Percentiles rank a stretch among this genome's conserved stretches.
Conservation (phyloP, 2,329 filamentous ascomycete genomes). For the Fusarium odoratissimum region DNA sequence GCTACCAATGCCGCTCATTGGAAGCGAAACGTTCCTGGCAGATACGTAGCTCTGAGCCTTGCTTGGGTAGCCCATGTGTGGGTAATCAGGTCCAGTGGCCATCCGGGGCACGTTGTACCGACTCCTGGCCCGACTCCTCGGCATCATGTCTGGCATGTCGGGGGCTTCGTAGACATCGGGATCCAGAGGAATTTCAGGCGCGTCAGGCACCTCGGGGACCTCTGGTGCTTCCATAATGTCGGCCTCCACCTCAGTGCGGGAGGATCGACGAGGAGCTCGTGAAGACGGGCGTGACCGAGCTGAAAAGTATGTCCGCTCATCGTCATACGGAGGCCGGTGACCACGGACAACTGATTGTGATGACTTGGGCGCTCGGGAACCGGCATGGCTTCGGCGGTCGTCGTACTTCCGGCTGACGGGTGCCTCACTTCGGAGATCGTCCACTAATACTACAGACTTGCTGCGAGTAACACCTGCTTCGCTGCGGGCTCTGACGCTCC, state of each 20-base stretch:
- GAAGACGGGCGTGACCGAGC: conserved; percentile 49
- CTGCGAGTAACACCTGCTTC: conserved; percentile 44
- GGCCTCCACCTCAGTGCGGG: conserved; percentile 43
- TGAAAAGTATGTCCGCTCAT: conserved; percentile 59
- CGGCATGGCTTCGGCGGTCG: conserved; percentile 56
- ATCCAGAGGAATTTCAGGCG: conserved; percentile 29
- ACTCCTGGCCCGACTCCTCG: conserved; percentile 48
- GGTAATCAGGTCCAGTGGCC: conserved; percentile 31
- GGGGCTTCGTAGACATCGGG: conserved; percentile 31
- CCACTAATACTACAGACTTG: conserved; percentile 50
- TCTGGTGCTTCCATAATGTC: conserved; percentile 44
- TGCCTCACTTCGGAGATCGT: conserved; percentile 58
- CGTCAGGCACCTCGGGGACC: conserved; percentile 36
- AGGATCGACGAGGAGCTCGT: conserved; percentile 37
- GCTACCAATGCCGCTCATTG: conserved; percentile 55
- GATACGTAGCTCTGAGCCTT: conserved; percentile 45
- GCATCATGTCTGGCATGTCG: conserved; percentile 37
- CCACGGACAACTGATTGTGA: conserved; percentile 40
- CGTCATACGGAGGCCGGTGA: conserved; percentile 43
- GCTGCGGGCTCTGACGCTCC: conserved; percentile 55
- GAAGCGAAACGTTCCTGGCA: conserved; percentile 53
- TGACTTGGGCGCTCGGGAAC: conserved; percentile 51
- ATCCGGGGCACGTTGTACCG: conserved; percentile 42
- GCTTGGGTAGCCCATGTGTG: conserved; percentile 35
- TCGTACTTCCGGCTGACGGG: conserved; percentile 44